These are phyloP conservation scores for Morella rubra DNA, from an alignment of 306 rosid species.

Conservation along the genomic window DNA sequence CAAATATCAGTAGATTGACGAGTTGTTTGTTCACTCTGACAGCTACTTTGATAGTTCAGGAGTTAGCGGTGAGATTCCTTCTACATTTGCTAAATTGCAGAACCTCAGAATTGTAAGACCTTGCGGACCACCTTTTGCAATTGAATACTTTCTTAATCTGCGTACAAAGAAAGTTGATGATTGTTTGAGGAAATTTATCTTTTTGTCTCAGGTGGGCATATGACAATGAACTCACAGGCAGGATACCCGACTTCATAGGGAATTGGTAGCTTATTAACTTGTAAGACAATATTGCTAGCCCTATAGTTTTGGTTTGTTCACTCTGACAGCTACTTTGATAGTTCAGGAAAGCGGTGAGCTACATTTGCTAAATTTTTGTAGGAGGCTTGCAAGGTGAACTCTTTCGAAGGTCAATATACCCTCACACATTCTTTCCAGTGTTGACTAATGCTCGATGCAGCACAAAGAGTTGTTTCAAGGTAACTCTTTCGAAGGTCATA, in stretches of 20 bases:
- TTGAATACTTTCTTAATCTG: background rate
- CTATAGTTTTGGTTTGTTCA: background rate
- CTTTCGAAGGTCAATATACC: too few relatives aligned
- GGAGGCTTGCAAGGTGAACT: too few relatives aligned
- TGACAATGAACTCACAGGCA: slow-evolving; percentile 56
- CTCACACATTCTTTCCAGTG: too few relatives aligned
- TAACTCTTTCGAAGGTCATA: slow-evolving; percentile 67
- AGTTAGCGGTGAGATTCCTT: slow-evolving; percentile 73
- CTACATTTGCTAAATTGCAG: slow-evolving; percentile 54
- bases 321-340: too few relatives aligned
- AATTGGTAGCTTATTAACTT: slow-evolving; percentile 71
- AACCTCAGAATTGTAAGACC: slow-evolving; percentile 59
- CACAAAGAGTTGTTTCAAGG: slow-evolving; percentile 68
- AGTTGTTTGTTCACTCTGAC: slow-evolving; percentile 35
- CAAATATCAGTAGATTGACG: background rate
- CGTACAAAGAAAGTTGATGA: background rate
- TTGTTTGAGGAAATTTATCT: slow-evolving; percentile 3
- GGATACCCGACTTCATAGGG: slow-evolving; percentile 76
- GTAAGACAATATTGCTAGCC: too few relatives aligned
- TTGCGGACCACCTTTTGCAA: slow-evolving; percentile 6
- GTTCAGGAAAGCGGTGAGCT: too few relatives aligned
- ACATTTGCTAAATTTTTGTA: too few relatives aligned
- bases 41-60: slow-evolving; percentile 78
- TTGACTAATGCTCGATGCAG: too few relatives aligned
- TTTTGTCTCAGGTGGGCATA: slow-evolving; percentile 67